Conservation (phyloP, 2,329 filamentous ascomycete species). For the Cladophialophora psammophila region DNA sequence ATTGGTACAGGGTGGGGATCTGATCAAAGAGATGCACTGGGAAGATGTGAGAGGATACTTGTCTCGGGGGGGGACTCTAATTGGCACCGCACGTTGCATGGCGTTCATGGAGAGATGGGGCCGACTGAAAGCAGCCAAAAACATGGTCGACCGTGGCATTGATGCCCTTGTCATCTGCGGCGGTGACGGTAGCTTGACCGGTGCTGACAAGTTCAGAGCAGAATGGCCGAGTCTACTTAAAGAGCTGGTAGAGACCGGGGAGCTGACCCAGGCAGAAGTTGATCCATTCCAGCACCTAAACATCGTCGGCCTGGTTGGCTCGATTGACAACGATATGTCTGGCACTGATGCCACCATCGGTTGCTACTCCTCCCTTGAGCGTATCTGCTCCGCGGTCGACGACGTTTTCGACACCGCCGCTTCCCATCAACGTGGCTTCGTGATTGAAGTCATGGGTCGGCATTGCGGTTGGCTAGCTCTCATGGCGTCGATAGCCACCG, state of each 20-base stretch:
- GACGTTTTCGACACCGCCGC: slow-evolving; percentile 92
- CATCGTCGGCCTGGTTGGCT: slow-evolving; percentile 94
- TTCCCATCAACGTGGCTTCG: slow-evolving; percentile 94
- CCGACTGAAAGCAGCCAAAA: slow-evolving; percentile 85
- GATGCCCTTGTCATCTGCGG: slow-evolving; percentile 96
- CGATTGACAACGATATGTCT: slow-evolving; percentile 98
- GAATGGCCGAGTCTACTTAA: slow-evolving; percentile 90
- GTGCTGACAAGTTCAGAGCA: slow-evolving; percentile 87
- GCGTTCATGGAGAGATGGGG: slow-evolving; percentile 89
- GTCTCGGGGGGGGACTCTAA: slow-evolving; percentile 91
- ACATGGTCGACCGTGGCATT: slow-evolving; percentile 91
- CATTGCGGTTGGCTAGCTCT: slow-evolving; percentile 98
- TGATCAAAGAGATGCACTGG: slow-evolving; percentile 90
- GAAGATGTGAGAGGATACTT: slow-evolving; percentile 93
- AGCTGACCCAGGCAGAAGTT: slow-evolving; percentile 74
- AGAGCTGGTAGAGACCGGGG: slow-evolving; percentile 78
- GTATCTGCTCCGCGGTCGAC: slow-evolving; percentile 95
- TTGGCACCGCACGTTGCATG: slow-evolving; percentile 93
- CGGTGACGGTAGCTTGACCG: slow-evolving; percentile 94
- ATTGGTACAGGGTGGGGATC: slow-evolving; percentile 83
- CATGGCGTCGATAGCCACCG: slow-evolving; percentile 93
- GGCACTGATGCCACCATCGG: slow-evolving; percentile 97
- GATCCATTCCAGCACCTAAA: slow-evolving; percentile 85
- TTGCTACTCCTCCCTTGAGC: slow-evolving; percentile 88
- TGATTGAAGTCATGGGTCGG: slow-evolving; percentile 97